Evolutionary conservation across 2,329 filamentous ascomycete species (phyloP).

Genomic region (Monilinia fructigena): DNA sequence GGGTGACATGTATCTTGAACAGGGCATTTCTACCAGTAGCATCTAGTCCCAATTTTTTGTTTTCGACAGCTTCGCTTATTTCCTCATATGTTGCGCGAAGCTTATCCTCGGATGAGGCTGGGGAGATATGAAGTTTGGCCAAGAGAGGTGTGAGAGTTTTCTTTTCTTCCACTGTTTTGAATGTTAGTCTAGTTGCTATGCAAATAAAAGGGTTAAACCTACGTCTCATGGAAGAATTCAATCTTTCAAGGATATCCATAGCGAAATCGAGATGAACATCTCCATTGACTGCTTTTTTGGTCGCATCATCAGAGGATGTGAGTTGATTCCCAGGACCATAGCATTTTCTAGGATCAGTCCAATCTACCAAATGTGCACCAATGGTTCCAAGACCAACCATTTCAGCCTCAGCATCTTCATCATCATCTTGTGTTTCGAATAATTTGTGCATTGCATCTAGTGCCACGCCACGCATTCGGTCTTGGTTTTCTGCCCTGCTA

Average conservation of each 20-base stretch:
- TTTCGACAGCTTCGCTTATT: conserved; percentile 62
- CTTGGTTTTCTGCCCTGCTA: conserved; percentile 76
- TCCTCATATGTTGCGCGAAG: conserved; percentile 58
- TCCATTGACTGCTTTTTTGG: conserved; percentile 66
- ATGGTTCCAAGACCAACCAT: conserved; percentile 79
- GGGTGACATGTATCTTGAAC: conserved; percentile 65
- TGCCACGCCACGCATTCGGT: conserved; percentile 72
- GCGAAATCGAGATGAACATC: conserved; percentile 81
- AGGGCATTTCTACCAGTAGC: conserved; percentile 62
- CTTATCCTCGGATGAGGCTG: conserved; percentile 60
- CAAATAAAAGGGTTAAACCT: conserved; percentile 42
- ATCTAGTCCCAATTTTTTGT: conserved; percentile 54
- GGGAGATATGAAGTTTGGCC: conserved; percentile 76
- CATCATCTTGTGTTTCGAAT: conserved; percentile 69
- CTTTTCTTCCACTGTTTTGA: conserved; percentile 70
- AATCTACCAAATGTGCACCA: conserved; percentile 82
- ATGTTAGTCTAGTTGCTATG: conserved; percentile 26
- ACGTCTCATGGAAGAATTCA: conserved; percentile 67
- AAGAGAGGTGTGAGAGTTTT: conserved; percentile 77
- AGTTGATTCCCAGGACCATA: conserved; percentile 50
- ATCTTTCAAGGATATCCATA: conserved; percentile 70
- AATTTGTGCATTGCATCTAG: conserved; percentile 74
- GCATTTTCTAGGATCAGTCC: conserved; percentile 89
- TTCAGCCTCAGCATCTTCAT: conserved; percentile 70
- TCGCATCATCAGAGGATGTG: conserved; percentile 51